Percentiles rank a stretch among this genome's conserved stretches.
These are phyloP conservation scores for Sphagnum contortum DNA, from an alignment of 225 moss, liverwort and hornwort genomes.

Conservation along the genomic window DNA sequence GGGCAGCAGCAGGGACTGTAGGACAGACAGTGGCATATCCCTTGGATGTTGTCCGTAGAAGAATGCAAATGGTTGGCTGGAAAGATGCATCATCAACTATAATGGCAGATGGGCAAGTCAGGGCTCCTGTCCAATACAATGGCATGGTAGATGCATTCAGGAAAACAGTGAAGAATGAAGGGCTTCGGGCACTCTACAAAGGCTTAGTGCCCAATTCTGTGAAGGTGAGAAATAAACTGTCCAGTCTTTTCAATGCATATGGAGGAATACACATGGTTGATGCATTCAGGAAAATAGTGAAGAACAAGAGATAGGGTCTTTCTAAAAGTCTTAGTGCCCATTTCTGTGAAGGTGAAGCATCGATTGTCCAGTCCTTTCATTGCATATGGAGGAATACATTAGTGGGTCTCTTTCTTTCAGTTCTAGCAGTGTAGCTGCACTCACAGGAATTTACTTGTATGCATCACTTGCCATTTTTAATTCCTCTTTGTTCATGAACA, in stretches of 20 bases:
- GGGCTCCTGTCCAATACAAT: conserved; percentile 65
- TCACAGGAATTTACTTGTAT: too few relatives aligned
- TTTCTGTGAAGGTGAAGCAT: conserved; percentile 75
- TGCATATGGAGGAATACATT: too few relatives aligned
- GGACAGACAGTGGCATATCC: conserved; percentile 99
- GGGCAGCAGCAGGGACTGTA: conserved; percentile 94
- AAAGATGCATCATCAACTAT: conserved; percentile 84
- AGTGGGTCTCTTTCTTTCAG: too few relatives aligned
- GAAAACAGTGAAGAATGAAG: conserved; percentile 87
- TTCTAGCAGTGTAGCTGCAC: too few relatives aligned
- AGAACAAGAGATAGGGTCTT: conserved; percentile 77
- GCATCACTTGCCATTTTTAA: too few relatives aligned
- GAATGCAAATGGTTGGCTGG: conserved; percentile 99
- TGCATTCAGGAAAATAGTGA: conserved; percentile 87
- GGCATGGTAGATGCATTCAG: conserved; percentile 95
- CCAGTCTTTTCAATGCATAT: too few relatives aligned
- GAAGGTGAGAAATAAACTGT: conserved; percentile 34
- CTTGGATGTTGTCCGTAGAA: conserved; percentile 83
- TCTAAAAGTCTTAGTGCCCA: conserved; percentile 96
- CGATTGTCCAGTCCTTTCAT: too few relatives aligned
- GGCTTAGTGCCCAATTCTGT: conserved; percentile 97
- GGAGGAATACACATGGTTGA: conserved; percentile 42
- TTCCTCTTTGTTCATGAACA: conserved; percentile 10
- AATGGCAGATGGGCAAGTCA: conserved; percentile 71
- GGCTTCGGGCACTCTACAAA: conserved; percentile 86